Evolutionary conservation across 768 basidiomycete genomes (phyloP), one percentile per base, ranked within the genome.

Genomic region (Leucogyrophana mollusca): DNA sequence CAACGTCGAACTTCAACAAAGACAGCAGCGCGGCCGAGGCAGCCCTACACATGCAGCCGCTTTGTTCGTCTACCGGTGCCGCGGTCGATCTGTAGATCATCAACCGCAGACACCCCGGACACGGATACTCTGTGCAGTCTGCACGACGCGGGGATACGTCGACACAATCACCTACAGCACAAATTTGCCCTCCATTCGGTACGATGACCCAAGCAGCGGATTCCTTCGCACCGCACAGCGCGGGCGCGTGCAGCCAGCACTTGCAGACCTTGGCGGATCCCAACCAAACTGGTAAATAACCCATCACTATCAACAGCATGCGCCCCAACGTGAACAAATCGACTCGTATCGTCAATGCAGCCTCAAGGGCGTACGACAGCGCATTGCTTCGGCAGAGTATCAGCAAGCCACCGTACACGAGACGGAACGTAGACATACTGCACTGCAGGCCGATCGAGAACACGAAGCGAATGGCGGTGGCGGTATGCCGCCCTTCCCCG

Each of bases 181-280:
- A 32, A 33, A 8, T 23, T 8, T 3, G 33, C 38, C 40, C 46
- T 41, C 39, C 20, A 35, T 13, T 33, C 24, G n/a, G 49, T 53
- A 8, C 49, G 33, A 41, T 37, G 5, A 40, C 18, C n/a, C 43
- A 32, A 40, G 37, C 39, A 43, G 17, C 23, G 17, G 38, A 18
- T 11, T 11, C 18, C 61, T 77, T 49, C 61, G 85, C 83, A 23
- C 58, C 70, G 56, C 89, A 90, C 36, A 91, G 67, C 27, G 74
- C 79, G 13, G 89, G 90, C 14, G 86, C 83, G 40, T 90, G 76
- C 70, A 4, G 83, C 83, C 37, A 92, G 70, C 16, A 91, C 78
- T 55, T 86, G 80, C n/a, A 88, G 90, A 58, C 92, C 88, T 62
- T 93, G 90, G 41, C 81, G 89, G 8, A 93, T 72, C 7, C 89